A percentile compares a stretch with the other conserved stretches of the same genome.
Evolutionary conservation across 176 grass and related monocot species (phyloP).

Genomic region (Carex littledalei): DNA sequence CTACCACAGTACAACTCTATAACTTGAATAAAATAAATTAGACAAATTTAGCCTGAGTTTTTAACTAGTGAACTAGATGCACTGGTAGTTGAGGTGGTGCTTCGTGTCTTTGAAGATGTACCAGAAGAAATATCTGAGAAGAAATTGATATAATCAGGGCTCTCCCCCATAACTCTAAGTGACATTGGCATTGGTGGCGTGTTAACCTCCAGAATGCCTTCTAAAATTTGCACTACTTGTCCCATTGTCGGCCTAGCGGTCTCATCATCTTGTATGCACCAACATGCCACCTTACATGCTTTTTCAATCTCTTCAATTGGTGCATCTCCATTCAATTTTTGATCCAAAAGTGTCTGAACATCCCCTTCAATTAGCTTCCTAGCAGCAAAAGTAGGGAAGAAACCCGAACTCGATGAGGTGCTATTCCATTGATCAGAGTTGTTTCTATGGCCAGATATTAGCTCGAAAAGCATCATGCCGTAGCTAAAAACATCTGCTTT

Average conservation of each 20-base stretch:
- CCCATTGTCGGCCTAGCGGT: slow-evolving; percentile 55
- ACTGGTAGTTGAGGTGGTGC: slow-evolving; percentile 20
- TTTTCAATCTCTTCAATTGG: slow-evolving; percentile 49
- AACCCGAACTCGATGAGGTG: slow-evolving; percentile 15
- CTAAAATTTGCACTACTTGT: slow-evolving; percentile 70
- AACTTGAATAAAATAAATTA: background rate
- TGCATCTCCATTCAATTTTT: slow-evolving; percentile 44
- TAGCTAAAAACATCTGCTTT: slow-evolving; percentile 91
- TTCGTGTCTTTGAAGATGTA: slow-evolving; percentile 29
- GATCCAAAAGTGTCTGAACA: slow-evolving; percentile 44
- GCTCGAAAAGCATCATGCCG: slow-evolving; percentile 82
- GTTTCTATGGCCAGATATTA: slow-evolving; percentile 61
- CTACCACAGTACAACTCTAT: background rate
- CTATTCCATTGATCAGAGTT: slow-evolving; percentile 41
- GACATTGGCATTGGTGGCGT: slow-evolving; percentile 66
- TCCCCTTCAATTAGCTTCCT: slow-evolving; percentile 55
- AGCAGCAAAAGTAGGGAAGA: slow-evolving; percentile 55
- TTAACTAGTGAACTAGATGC: background rate
- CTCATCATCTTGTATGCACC: slow-evolving; percentile 95
- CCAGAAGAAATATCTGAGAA: slow-evolving; percentile 58
- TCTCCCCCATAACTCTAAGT: slow-evolving; percentile 49
- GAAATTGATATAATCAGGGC: slow-evolving; percentile 59
- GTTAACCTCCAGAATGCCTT: slow-evolving; percentile 65
- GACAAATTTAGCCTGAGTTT: background rate
- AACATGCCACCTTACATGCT: slow-evolving; percentile 76